Percentiles rank a stretch among this genome's conserved stretches.
Evolutionary conservation across 2,329 filamentous ascomycete genomes (phyloP).

Genomic region (Rosellinia necatrix): DNA sequence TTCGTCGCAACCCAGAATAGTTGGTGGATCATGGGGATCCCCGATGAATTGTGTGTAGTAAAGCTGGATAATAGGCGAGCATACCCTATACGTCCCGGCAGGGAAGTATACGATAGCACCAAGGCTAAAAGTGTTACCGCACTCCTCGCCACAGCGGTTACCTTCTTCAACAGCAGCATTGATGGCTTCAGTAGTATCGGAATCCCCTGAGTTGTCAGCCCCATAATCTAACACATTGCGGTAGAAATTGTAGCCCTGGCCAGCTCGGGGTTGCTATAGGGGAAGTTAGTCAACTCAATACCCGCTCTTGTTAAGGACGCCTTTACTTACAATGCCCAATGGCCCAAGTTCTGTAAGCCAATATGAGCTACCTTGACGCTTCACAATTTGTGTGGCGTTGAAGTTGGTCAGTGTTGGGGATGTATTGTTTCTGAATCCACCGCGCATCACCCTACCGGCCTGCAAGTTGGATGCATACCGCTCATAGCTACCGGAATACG

Average conservation of each 20-base stretch:
- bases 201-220: neutral
- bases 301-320: neutral
- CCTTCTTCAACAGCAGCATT: slow-evolving; percentile 3
- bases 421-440: no score
- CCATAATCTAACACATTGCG: slow-evolving; percentile 11
- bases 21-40: slow-evolving; percentile 63
- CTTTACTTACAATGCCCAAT: neutral
- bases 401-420: neutral
- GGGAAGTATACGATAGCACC: slow-evolving; percentile 18
- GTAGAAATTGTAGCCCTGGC: slow-evolving; percentile 24
- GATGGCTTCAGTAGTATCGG: slow-evolving; percentile 5
- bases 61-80: slow-evolving; percentile 52
- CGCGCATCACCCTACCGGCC: no score
- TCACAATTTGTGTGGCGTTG: neutral
- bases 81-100: slow-evolving; percentile 5
- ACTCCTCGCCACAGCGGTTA: slow-evolving; percentile 11
- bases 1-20: slow-evolving; percentile 59
- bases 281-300: no score
- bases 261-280: slow-evolving; percentile 25
- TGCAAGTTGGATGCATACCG: no score
- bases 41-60: slow-evolving; percentile 76
- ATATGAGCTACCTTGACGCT: neutral
- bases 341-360: neutral
- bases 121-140: slow-evolving; percentile 3
- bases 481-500: no score